phyloP scores from a whole-genome alignment of 2,329 filamentous ascomycete species.

The Diaporthe australafricana region DNA sequence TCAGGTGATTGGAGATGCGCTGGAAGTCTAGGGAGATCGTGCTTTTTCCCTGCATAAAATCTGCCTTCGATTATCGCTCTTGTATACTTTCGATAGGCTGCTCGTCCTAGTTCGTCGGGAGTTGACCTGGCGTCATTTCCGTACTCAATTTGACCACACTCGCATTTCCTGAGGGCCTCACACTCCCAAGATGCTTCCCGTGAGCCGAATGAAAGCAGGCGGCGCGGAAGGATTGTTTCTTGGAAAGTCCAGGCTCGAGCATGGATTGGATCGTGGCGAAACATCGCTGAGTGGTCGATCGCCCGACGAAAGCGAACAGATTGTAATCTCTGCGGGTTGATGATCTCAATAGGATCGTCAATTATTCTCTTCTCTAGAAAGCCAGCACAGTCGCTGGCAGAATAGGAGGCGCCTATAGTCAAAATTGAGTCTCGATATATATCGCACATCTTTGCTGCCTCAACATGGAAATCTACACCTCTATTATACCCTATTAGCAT shows the following conservation, averaged over 20 bases:
- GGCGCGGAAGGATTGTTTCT: neutral
- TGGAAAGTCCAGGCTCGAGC: neutral
- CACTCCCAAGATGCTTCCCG: neutral
- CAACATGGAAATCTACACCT: neutral
- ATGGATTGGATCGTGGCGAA: neutral
- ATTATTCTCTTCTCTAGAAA: neutral
- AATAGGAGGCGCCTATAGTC: neutral
- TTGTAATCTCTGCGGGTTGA: rapidly evolving
- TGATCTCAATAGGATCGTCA: neutral
- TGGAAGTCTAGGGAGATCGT: neutral
- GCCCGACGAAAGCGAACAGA: neutral
- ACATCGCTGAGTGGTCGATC: neutral
- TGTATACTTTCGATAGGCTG: neutral
- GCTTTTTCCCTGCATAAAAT: neutral
- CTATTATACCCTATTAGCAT: neutral
- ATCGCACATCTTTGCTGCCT: neutral
- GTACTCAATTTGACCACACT: neutral
- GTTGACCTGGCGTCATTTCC: neutral
- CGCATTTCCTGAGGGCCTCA: neutral
- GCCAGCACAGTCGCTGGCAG: neutral
- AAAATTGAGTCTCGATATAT: neutral
- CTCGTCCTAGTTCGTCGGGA: neutral
- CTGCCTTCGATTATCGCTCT: neutral
- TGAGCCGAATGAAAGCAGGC: neutral
- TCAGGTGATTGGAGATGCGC: neutral